Conservation (phyloP, 345 rosid genomes). For the Linum usitatissimum region DNA sequence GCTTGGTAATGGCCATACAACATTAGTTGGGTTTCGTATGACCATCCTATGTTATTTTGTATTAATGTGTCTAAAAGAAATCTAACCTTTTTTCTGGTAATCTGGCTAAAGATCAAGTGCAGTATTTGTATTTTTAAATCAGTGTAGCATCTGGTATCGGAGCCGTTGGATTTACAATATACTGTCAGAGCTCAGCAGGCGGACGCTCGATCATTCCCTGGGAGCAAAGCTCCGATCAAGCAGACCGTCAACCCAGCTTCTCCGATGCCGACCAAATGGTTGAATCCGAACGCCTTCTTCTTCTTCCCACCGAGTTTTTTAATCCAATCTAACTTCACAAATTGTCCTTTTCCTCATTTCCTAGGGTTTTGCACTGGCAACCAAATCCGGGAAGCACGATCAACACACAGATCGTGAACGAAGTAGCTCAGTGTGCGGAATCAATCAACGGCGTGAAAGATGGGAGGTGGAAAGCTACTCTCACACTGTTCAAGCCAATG, state of each 20-base stretch:
- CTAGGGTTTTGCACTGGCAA: slow-evolving; percentile 90
- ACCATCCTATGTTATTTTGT: too few species aligned
- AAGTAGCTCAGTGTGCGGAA: slow-evolving; percentile 74
- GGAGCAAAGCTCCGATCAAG: too few species aligned
- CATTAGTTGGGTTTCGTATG: too few species aligned
- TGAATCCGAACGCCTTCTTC: not conserved
- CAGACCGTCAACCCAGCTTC: not conserved
- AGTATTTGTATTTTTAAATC: too few species aligned
- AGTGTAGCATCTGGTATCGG: too few species aligned
- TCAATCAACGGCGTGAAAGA: slow-evolving; percentile 78
- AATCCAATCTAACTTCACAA: not conserved
- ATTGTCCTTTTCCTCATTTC: not conserved
- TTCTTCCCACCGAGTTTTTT: not conserved
- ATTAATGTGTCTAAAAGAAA: too few species aligned
- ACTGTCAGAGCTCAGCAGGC: too few species aligned
- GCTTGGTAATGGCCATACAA: too few species aligned
- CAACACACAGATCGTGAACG: slow-evolving; percentile 75
- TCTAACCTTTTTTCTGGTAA: too few species aligned
- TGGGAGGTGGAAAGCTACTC: slow-evolving; percentile 84
- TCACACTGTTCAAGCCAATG: slow-evolving; percentile 59
- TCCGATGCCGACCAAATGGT: slow-evolving; percentile 48
- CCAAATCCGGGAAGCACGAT: slow-evolving; percentile 75
- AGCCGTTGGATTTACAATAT: too few species aligned
- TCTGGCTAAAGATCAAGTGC: too few species aligned
- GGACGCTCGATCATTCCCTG: too few species aligned